These are phyloP conservation scores for Solanum raphanifolium DNA, from an alignment of 257 asterid species.

Conservation along the genomic window DNA sequence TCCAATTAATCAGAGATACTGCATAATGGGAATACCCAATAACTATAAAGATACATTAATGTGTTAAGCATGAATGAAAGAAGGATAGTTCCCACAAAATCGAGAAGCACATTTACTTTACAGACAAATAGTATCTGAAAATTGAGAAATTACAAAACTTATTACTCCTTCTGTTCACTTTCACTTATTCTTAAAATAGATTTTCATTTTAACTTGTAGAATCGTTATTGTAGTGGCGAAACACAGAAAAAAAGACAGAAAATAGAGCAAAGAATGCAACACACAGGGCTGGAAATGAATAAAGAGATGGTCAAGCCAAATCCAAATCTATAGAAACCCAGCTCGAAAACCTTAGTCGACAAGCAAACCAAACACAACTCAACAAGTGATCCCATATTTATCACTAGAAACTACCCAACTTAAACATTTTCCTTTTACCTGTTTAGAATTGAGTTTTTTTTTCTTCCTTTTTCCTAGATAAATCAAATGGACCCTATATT, in stretches of 20 bases:
- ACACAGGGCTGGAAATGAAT: background rate
- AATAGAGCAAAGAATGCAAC: background rate
- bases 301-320: background rate
- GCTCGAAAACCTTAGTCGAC: background rate
- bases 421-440: background rate
- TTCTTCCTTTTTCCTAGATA: background rate
- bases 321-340: background rate
- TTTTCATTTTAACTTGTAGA: too few relatives aligned
- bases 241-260: background rate
- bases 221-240: too few relatives aligned
- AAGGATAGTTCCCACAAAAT: too few relatives aligned
- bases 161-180: too few relatives aligned
- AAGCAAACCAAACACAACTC: background rate
- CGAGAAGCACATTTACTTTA: too few relatives aligned
- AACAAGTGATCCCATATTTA: background rate
- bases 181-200: too few relatives aligned
- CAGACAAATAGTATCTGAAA: too few relatives aligned
- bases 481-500: background rate
- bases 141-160: background rate
- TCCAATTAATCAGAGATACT: background rate
- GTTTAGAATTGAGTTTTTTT: background rate
- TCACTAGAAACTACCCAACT: background rate
- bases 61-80: too few relatives aligned
- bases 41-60: too few relatives aligned
- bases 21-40: background rate